These are phyloP conservation scores for Fusarium citri DNA, from an alignment of 2,329 filamentous ascomycete species.

Conservation along the genomic window DNA sequence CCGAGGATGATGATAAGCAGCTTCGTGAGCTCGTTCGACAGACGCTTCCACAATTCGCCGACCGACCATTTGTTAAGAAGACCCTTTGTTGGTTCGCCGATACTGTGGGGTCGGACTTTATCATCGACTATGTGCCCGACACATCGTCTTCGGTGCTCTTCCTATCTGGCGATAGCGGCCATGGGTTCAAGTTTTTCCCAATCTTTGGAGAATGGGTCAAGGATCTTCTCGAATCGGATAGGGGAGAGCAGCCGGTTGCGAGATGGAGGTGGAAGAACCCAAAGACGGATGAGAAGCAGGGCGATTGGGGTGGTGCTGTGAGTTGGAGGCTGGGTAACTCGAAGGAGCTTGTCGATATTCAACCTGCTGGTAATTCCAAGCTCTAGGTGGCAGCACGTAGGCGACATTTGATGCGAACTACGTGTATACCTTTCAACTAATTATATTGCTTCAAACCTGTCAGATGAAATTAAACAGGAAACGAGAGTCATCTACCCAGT, in stretches of 20 bases:
- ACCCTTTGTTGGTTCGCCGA: constrained; percentile 74
- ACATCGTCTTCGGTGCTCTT: constrained; percentile 60
- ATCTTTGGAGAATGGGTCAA: constrained; percentile 67
- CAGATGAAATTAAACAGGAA: background rate
- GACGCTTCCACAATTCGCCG: constrained; percentile 63
- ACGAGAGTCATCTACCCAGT: fast-evolving
- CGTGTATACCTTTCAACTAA: background rate
- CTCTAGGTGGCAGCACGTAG: background rate
- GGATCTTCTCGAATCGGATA: constrained; percentile 57
- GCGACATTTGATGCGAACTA: too few relatives aligned
- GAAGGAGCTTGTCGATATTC: constrained; percentile 41
- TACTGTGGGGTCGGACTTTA: constrained; percentile 68
- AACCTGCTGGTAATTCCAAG: constrained; percentile 13
- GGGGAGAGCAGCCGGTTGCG: constrained; percentile 53
- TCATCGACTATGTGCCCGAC: constrained; percentile 68
- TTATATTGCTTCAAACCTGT: background rate
- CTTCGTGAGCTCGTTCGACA: constrained; percentile 63
- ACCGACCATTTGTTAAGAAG: constrained; percentile 66
- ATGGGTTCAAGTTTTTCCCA: constrained; percentile 73
- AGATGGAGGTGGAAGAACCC: constrained; percentile 65
- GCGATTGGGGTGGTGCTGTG: constrained; percentile 48
- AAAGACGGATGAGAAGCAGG: constrained; percentile 16
- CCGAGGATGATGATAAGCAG: constrained; percentile 63
- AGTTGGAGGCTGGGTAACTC: constrained; percentile 55
- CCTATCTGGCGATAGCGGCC: constrained; percentile 68